A percentile compares a stretch with the other conserved stretches of the same genome.
Evolutionary conservation across 768 basidiomycete species (phyloP).

Genomic region (Amanita pallidorosea): DNA sequence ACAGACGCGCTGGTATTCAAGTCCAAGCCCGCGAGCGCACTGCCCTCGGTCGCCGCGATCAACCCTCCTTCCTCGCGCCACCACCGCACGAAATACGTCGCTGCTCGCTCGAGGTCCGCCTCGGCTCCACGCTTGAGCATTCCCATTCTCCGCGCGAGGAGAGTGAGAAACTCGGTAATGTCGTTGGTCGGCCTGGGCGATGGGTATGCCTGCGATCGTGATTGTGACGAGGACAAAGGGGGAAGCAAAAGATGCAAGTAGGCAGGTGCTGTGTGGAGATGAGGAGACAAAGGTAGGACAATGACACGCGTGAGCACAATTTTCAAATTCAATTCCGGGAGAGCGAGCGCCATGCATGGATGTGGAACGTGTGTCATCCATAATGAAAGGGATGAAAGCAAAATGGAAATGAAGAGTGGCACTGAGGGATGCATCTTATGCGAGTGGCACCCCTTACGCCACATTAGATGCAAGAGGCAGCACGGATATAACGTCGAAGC

Average conservation of each 20-base stretch:
- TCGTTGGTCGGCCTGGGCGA: constrained; percentile 40
- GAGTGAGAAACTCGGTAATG: constrained; percentile 52
- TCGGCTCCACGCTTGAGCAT: constrained; percentile 74
- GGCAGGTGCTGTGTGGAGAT: constrained; percentile 42
- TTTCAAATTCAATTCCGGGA: not conserved
- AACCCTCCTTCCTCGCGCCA: constrained; percentile 74
- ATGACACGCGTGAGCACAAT: not conserved
- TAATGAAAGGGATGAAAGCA: not conserved
- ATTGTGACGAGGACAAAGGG: not conserved
- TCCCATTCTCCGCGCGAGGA: constrained; percentile 66
- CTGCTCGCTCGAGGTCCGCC: constrained; percentile 60
- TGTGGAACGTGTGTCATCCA: not conserved
- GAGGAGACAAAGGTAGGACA: not conserved
- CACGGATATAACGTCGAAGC: not conserved
- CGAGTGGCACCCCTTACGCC: not conserved
- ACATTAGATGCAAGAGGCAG: not conserved
- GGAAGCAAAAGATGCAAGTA: constrained; percentile 46
- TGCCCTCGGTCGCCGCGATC: constrained; percentile 28
- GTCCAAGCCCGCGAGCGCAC: not conserved
- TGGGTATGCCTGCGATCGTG: constrained; percentile 27
- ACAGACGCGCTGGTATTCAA: not conserved
- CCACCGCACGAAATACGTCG: constrained; percentile 74
- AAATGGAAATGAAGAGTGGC: not conserved
- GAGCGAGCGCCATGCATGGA: not conserved
- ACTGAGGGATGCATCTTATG: not conserved